phyloP scores from a whole-genome alignment of 1,284 basidiomycete genomes.

The Ganoderma resinaceum region DNA sequence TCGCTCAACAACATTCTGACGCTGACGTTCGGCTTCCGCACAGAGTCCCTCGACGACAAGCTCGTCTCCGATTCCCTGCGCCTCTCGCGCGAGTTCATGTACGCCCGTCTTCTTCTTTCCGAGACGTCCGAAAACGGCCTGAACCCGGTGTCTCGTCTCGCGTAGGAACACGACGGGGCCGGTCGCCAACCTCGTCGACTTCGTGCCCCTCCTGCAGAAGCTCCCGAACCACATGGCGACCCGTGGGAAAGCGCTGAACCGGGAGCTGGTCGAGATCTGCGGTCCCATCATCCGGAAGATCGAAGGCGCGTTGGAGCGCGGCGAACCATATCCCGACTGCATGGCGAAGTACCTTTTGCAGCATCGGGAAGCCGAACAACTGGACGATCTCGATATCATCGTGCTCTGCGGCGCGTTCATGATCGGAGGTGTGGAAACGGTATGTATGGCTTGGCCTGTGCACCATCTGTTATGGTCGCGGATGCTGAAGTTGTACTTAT shows the following conservation, averaged over 20 bases:
- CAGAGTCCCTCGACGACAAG: slow-evolving; percentile 42
- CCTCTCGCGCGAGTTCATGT: slow-evolving; percentile 51
- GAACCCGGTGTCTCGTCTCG: too few species aligned
- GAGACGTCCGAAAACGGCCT: too few species aligned
- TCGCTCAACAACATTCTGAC: slow-evolving; percentile 49
- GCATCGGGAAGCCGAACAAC: slow-evolving; percentile 41
- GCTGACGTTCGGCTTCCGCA: slow-evolving; percentile 46
- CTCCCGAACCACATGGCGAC: slow-evolving; percentile 42
- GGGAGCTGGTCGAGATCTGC: too few species aligned
- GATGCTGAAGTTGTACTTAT: too few species aligned
- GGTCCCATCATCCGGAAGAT: too few species aligned
- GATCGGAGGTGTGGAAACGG: slow-evolving; percentile 51
- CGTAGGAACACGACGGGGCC: slow-evolving; percentile 34
- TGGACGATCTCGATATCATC: slow-evolving; percentile 10
- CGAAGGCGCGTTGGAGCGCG: slow-evolving; percentile 3
- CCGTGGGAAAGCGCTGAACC: slow-evolving; percentile 37
- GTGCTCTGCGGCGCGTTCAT: slow-evolving; percentile 38
- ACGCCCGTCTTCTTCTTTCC: background rate
- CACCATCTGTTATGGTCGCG: too few species aligned
- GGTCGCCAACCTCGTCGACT: slow-evolving; percentile 49
- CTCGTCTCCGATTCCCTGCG: slow-evolving; percentile 41
- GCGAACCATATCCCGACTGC: slow-evolving; percentile 39
- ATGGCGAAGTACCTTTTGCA: slow-evolving; percentile 47
- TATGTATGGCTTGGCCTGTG: slow-evolving; percentile 25
- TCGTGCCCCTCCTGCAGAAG: slow-evolving; percentile 45